phyloP scores from a whole-genome alignment of 306 rosid genomes.

The Bauhinia variegata region DNA sequence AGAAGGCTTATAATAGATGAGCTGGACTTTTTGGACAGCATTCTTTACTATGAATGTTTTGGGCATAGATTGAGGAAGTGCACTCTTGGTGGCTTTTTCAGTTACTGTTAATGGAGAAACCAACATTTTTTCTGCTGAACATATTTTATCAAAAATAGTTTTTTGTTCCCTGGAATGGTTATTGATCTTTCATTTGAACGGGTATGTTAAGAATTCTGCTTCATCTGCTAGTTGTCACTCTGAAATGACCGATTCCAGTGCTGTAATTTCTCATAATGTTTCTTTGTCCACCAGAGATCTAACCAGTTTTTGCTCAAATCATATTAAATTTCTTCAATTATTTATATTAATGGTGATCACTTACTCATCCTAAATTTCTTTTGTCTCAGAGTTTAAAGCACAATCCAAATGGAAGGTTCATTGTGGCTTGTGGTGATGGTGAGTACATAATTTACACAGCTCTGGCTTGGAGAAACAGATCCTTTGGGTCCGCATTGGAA shows the following conservation, averaged over 20 bases:
- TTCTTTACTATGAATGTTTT: no score
- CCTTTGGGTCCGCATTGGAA: constrained; percentile 75
- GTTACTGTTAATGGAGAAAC: no score
- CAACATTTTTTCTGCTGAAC: no score
- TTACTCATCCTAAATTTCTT: constrained; percentile 4
- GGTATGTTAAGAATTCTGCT: neutral
- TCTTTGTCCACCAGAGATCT: neutral
- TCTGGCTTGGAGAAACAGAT: constrained; percentile 72
- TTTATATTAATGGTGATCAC: neutral
- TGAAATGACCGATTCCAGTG: neutral
- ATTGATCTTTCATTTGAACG: neutral
- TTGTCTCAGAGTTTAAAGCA: constrained; percentile 58
- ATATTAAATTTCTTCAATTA: neutral
- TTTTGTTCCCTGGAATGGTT: neutral
- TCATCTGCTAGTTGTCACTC: neutral
- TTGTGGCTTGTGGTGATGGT: constrained; percentile 73
- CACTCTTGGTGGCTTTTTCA: no score
- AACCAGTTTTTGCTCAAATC: neutral
- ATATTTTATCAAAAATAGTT: no score
- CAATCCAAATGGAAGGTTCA: constrained; percentile 76
- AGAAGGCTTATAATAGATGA: no score
- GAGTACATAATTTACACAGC: constrained; percentile 70
- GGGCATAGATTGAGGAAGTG: no score
- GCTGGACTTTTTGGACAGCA: no score
- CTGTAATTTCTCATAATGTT: neutral